Percentiles rank a stretch among this genome's conserved stretches.
Evolutionary conservation across 2,329 filamentous ascomycete genomes (phyloP).

Genomic region (Cladophialophora carrionii): DNA sequence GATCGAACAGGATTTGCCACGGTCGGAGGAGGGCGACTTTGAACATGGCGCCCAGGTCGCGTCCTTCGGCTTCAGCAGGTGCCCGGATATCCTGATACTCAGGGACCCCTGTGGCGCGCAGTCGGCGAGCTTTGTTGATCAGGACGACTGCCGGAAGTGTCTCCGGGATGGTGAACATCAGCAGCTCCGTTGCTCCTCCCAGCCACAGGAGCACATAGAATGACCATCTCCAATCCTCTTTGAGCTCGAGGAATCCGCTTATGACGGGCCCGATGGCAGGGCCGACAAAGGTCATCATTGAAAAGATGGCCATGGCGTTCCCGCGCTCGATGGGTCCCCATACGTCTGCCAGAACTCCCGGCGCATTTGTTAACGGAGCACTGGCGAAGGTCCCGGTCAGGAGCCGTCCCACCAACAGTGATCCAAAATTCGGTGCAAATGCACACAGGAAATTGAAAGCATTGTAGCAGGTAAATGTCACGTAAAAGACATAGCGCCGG

Average conservation of each 20-base stretch:
- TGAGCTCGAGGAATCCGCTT: slow-evolving; percentile 61
- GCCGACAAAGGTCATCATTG: slow-evolving; percentile 58
- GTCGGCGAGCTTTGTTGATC: slow-evolving; percentile 57
- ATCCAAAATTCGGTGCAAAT: slow-evolving; percentile 59
- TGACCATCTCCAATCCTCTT: slow-evolving; percentile 52
- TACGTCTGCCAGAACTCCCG: slow-evolving; percentile 58
- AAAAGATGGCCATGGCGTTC: slow-evolving; percentile 60
- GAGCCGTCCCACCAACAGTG: slow-evolving; percentile 59
- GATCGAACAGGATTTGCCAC: slow-evolving; percentile 54
- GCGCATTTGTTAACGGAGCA: slow-evolving; percentile 50
- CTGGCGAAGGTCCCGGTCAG: slow-evolving; percentile 60
- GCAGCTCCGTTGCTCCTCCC: slow-evolving; percentile 42
- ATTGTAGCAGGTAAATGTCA: slow-evolving; percentile 46
- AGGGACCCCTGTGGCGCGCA: slow-evolving; percentile 54
- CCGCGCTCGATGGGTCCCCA: slow-evolving; percentile 58
- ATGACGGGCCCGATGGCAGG: slow-evolving; percentile 60
- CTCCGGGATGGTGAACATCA: slow-evolving; percentile 64
- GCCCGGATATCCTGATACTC: slow-evolving; percentile 59
- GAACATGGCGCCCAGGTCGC: slow-evolving; percentile 52
- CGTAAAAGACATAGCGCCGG: slow-evolving; percentile 57
- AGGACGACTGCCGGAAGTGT: slow-evolving; percentile 59
- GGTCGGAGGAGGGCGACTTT: slow-evolving; percentile 57
- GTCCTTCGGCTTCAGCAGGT: slow-evolving; percentile 53
- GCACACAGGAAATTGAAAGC: slow-evolving; percentile 59
- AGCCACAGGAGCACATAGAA: slow-evolving; percentile 52